These are phyloP conservation scores for Eruca vesicaria DNA, from an alignment of 441 rosid genomes.

Conservation along the genomic window DNA sequence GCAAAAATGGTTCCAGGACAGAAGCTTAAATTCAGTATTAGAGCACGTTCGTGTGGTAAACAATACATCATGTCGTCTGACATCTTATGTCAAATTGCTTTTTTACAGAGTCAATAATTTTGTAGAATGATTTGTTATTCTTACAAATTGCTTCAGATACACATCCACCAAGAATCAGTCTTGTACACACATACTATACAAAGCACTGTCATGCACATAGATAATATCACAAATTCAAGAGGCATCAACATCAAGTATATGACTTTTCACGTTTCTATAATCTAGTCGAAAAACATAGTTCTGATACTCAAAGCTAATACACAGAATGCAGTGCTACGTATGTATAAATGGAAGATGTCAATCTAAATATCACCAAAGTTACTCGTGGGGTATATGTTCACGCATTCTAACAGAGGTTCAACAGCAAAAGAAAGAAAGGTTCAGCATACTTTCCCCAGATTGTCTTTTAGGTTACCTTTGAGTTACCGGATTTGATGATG, in stretches of 20 bases:
- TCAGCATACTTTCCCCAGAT: background rate
- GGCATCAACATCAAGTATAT: background rate
- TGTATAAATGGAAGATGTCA: background rate
- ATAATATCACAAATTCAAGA: background rate
- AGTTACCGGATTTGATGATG: constrained; percentile 43
- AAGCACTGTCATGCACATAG: background rate
- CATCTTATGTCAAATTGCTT: background rate
- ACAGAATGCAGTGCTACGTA: background rate
- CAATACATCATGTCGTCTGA: constrained; percentile 12
- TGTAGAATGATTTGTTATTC: background rate
- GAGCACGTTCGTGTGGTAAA: constrained; percentile 6
- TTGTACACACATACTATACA: background rate
- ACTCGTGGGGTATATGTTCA: background rate
- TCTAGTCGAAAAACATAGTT: background rate
- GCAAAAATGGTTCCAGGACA: background rate
- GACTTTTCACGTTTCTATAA: background rate
- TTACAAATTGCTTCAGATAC: constrained; percentile 6
- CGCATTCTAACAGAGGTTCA: background rate
- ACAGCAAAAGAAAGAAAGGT: constrained; percentile 4
- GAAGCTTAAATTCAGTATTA: background rate
- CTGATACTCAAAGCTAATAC: background rate
- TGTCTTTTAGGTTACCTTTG: constrained; percentile 57
- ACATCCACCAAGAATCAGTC: background rate
- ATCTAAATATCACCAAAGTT: constrained; percentile 3
- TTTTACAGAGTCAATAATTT: background rate